These are phyloP conservation scores for Pestalotiopsis sp. DNA, from an alignment of 2,329 filamentous ascomycete genomes.

Conservation along the genomic window DNA sequence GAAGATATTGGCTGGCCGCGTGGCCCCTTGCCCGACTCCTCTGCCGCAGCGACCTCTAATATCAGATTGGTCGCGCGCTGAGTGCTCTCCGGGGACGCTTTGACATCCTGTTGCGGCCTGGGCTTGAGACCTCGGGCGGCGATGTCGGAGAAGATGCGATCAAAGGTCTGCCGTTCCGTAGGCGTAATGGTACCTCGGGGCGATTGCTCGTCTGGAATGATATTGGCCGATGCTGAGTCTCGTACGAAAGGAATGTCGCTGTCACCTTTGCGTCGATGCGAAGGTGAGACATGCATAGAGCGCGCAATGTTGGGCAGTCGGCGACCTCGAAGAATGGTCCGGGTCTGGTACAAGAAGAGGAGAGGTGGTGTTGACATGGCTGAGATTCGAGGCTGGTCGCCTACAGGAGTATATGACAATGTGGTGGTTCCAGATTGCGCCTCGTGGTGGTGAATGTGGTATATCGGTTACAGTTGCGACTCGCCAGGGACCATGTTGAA, in stretches of 20 bases:
- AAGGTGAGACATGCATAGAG: conserved; percentile 24
- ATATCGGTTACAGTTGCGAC: neutral
- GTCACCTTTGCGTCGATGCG: conserved; percentile 18
- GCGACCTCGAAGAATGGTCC: conserved; percentile 54
- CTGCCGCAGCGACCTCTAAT: conserved; percentile 29
- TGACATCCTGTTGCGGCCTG: conserved; percentile 14
- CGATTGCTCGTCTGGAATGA: conserved; percentile 26
- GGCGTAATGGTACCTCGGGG: conserved; percentile 56
- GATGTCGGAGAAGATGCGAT: conserved; percentile 62
- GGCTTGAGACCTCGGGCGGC: conserved; percentile 39
- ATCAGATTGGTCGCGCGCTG: conserved; percentile 30
- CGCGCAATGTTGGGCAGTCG: conserved; percentile 25
- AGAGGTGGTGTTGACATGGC: conserved; percentile 55
- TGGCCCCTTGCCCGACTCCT: conserved; percentile 24
- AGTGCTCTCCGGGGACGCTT: conserved; percentile 14
- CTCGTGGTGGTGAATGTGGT: neutral
- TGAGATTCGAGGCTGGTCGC: neutral
- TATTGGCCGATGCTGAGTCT: conserved; percentile 32
- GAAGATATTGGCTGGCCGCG: conserved; percentile 22
- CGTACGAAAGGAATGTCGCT: conserved; percentile 57
- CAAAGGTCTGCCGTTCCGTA: conserved; percentile 51
- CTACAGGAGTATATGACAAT: neutral
- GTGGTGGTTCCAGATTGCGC: neutral
- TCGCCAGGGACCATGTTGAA: neutral
- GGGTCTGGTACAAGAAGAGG: conserved; percentile 75